Evolutionary conservation across 2,329 filamentous ascomycete genomes (phyloP).

Genomic region (Epichloe sylvatica): DNA sequence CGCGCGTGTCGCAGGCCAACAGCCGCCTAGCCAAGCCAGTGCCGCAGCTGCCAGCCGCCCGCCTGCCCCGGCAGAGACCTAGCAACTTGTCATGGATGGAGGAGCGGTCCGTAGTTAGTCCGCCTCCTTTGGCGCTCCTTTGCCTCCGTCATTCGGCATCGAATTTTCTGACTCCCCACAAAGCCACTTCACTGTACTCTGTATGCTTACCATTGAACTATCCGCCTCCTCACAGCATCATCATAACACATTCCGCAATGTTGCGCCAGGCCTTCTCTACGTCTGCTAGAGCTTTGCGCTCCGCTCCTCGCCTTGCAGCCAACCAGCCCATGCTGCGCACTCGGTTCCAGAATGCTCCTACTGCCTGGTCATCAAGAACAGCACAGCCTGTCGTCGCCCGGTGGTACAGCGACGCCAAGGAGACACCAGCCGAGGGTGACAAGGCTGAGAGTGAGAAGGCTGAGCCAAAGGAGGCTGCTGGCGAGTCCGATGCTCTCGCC

Average conservation of each 20-base stretch:
- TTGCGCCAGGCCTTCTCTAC: constrained; percentile 31
- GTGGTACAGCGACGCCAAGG: constrained; percentile 37
- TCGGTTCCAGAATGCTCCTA: constrained; percentile 24
- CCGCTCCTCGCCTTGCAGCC: constrained; percentile 22
- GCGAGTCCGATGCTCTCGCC: constrained; percentile 23
- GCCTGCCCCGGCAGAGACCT: too few relatives aligned
- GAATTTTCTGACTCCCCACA: constrained; percentile 16
- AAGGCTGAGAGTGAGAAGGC: constrained; percentile 16
- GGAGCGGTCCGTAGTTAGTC: constrained; percentile 18
- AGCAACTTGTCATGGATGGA: too few relatives aligned
- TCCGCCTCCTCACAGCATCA: constrained; percentile 6
- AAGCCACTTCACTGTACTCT: not conserved
- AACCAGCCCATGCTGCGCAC: constrained; percentile 23
- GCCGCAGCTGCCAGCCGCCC: not conserved
- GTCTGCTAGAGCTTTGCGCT: constrained; percentile 31
- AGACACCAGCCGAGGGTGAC: constrained; percentile 15
- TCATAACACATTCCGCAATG: constrained; percentile 20
- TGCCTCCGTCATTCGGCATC: constrained; percentile 6
- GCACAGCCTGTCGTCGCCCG: constrained; percentile 22
- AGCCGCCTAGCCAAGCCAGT: too few relatives aligned
- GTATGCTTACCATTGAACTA: constrained; percentile 5
- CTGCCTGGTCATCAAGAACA: constrained; percentile 23
- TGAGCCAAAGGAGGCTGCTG: constrained; percentile 15
- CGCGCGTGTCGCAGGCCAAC: constrained; percentile 10
- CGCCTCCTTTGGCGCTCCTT: constrained; percentile 6